These are phyloP conservation scores for Penicillium chermesinum DNA, from an alignment of 495 filamentous ascomycete species.

Conservation along the genomic window DNA sequence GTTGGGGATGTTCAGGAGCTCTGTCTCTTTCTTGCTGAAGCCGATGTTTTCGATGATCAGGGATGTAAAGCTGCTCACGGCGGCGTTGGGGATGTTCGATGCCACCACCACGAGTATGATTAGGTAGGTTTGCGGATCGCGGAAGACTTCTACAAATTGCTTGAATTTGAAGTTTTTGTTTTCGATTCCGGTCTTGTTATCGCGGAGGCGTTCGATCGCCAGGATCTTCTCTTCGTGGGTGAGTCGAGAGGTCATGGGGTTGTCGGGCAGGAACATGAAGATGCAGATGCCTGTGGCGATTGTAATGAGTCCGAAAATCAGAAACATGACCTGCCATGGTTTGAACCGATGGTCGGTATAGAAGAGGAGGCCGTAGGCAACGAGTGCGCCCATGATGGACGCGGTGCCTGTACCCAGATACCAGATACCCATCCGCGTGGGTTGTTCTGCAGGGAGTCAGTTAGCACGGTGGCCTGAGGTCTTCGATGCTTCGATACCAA, in stretches of 20 bases:
- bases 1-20: constrained; percentile 60
- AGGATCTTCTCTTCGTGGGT: constrained; percentile 43
- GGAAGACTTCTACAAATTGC: constrained; percentile 37
- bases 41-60: constrained; percentile 27
- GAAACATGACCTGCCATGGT: constrained; percentile 60
- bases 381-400: constrained; percentile 52
- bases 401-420: constrained; percentile 54
- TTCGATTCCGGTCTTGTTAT: constrained; percentile 50
- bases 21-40: constrained; percentile 49
- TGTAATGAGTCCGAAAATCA: constrained; percentile 47
- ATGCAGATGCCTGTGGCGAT: constrained; percentile 27
- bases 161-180: constrained; percentile 52
- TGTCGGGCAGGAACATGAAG: constrained; percentile 45
- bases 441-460: constrained; percentile 53
- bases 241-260: constrained; percentile 43
- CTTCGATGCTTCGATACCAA: constrained; percentile 37
- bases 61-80: constrained; percentile 26
- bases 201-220: constrained; percentile 50
- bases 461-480: constrained; percentile 60
- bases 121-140: constrained; percentile 29
- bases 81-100: constrained; percentile 25
- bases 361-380: constrained; percentile 57
- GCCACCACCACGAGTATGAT: constrained; percentile 26
- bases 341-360: constrained; percentile 46
- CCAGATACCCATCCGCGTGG: constrained; percentile 48